phyloP scores from a whole-genome alignment of 257 asterid species.

The Rauvolfia tetraphylla region DNA sequence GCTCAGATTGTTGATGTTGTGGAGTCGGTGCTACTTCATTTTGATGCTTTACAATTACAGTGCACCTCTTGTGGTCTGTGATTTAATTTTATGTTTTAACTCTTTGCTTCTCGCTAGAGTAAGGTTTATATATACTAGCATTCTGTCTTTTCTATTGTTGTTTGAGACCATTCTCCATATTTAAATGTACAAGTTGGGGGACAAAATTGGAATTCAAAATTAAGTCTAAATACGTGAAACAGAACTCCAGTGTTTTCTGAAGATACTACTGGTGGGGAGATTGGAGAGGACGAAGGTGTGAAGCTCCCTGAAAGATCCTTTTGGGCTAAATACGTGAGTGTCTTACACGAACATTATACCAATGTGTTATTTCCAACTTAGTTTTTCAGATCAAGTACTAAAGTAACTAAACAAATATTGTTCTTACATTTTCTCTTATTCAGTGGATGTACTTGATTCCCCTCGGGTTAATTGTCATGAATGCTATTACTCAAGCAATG shows the following conservation, averaged over 20 bases:
- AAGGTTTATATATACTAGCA: not conserved
- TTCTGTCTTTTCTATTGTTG: not conserved
- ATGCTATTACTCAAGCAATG: conserved; percentile 95
- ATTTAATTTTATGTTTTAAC: not conserved
- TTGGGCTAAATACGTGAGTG: conserved; percentile 97
- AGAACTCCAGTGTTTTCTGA: conserved; percentile 87
- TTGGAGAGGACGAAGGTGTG: conserved; percentile 65
- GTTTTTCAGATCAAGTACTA: not conserved
- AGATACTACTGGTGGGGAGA: conserved; percentile 53
- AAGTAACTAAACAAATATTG: not conserved
- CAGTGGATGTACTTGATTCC: conserved; percentile 99
- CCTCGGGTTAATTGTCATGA: conserved; percentile 85
- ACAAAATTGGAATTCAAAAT: conserved; percentile 1
- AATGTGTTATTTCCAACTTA: not conserved
- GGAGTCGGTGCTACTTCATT: not conserved
- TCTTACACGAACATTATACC: conserved; percentile 10
- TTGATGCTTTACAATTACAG: not conserved
- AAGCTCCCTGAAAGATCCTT: conserved; percentile 83
- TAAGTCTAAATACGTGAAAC: conserved; percentile 24
- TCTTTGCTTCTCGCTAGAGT: not conserved
- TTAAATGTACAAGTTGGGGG: conserved; percentile 5
- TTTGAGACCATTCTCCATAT: not conserved
- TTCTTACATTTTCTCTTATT: conserved; percentile 15
- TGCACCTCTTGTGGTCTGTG: not conserved
- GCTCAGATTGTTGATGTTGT: not conserved